Base-by-base conservation (phyloP, 1,139 yeast species). In the Saccharomyces hybrid region DNA sequence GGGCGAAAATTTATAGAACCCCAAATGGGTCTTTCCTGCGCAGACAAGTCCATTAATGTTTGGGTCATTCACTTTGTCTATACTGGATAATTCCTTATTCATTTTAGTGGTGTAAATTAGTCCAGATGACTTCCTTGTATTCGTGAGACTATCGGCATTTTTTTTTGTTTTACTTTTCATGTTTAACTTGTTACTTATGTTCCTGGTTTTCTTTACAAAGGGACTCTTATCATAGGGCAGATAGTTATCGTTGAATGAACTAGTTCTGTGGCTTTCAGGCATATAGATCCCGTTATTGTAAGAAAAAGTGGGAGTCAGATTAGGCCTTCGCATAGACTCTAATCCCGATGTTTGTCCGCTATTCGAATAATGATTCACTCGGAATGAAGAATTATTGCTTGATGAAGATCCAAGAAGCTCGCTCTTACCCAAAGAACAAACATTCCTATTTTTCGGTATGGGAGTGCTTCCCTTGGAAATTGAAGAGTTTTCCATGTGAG, bases 21-120 rank as follows among this genome's bases (percentile, higher is more conserved):
- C 70, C 7, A 68, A 50, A 54, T 68, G 71, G 5, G 63, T 61
- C 51, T 67, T 68, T 9, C 72, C 72, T 2, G 72, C 71, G 52
- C 69, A 63, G 5, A 68, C 58, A 13, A 68, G 51, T 6, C 61
- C 59, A 49, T 60, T 59, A 11, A 54, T 52, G 4, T 51, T 53
- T 1, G 67, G 63, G 47, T 65, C 70, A 52, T 68, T 66, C 25
- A 68, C 60, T 52, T 63, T 66, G 52, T 66, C 70, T 9, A 68
- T 62, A 57, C 72, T 68, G 1, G 72, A 58, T 13, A 68, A 54
- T 47, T 68, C 72, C 48, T 61, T 61, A 19, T 58, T 53, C 5
- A 59, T 56, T 28, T 58, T 56, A 2, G 55, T 48, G 13, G 58
- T 55, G 50, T 61, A 64, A 11, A 56, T 19, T 7, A 61, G 56